A percentile compares a stretch with the other conserved stretches of the same genome.
These are phyloP conservation scores for Prunus yedoensis DNA, from an alignment of 331 rosid genomes.

Conservation along the genomic window DNA sequence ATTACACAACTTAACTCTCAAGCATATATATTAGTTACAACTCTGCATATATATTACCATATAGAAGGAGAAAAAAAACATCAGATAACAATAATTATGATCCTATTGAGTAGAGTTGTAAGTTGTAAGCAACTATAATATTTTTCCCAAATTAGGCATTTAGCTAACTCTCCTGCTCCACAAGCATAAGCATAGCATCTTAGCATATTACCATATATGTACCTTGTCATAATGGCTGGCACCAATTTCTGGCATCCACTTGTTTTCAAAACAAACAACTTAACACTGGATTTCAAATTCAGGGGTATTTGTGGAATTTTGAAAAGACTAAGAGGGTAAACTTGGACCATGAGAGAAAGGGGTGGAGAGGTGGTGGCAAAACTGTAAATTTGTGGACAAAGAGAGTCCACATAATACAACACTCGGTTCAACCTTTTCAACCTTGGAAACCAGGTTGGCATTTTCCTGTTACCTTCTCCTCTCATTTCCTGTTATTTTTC, in stretches of 20 bases:
- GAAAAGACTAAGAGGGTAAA: background rate
- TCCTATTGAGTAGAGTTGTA: background rate
- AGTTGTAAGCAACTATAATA: background rate
- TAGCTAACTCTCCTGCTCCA: background rate
- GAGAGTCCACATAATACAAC: constrained; percentile 22
- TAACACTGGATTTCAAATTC: background rate
- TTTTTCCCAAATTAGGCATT: background rate
- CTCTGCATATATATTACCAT: no score
- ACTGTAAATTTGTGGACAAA: constrained; percentile 23
- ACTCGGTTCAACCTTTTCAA: background rate
- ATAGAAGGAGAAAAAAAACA: no score
- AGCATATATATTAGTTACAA: no score
- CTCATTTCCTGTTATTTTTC: background rate
- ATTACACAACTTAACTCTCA: no score
- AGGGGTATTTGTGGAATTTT: constrained; percentile 1
- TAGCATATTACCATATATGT: background rate
- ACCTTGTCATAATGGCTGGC: background rate
- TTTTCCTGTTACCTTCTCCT: background rate
- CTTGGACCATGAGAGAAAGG: background rate
- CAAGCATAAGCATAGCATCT: background rate
- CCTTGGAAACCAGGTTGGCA: background rate
- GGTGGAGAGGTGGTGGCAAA: background rate
- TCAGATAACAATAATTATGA: background rate
- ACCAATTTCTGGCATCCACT: constrained; percentile 13
- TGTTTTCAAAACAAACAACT: background rate